Evolutionary conservation across 352 stramenopile genomes (phyloP).

Genomic region (Pythium rishiriense): DNA sequence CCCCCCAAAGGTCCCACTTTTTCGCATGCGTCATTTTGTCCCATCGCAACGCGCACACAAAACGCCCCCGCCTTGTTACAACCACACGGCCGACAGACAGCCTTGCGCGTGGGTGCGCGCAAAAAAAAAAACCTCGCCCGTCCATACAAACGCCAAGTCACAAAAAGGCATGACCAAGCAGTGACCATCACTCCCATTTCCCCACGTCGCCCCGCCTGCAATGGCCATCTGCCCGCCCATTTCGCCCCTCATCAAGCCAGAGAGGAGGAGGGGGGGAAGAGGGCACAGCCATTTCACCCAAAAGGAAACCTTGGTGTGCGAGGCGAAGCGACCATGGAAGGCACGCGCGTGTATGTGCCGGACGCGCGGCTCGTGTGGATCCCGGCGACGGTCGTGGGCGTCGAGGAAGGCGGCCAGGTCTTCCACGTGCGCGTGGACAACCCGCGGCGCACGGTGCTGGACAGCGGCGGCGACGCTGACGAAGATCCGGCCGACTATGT

Average conservation of each 20-base stretch:
- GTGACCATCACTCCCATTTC: conserved; percentile 29
- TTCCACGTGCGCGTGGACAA: conserved; percentile 65
- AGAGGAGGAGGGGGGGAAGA: too few relatives aligned
- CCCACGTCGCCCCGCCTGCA: conserved; percentile 11
- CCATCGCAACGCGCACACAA: background rate
- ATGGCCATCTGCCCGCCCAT: conserved; percentile 10
- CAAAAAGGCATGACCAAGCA: background rate
- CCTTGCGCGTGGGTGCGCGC: too few relatives aligned
- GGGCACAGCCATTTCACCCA: background rate
- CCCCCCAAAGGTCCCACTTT: background rate
- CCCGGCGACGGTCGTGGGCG: conserved; percentile 69
- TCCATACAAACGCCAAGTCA: conserved; percentile 20
- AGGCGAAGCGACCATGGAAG: conserved; percentile 56
- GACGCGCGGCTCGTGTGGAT: conserved; percentile 82
- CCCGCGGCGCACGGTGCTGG: conserved; percentile 25
- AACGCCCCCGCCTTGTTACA: background rate
- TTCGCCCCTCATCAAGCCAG: conserved; percentile 30
- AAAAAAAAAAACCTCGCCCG: conserved; percentile 21
- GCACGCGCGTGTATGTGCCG: conserved; percentile 78
- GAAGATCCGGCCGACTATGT: conserved; percentile 29
- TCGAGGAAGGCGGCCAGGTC: conserved; percentile 57
- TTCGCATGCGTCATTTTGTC: conserved; percentile 1
- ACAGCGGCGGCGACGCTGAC: conserved; percentile 7
- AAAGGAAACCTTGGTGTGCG: conserved; percentile 16
- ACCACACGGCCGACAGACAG: background rate